A percentile compares a stretch with the other conserved stretches of the same genome.
Conservation (phyloP, 495 filamentous ascomycete genomes). For the Baudoinia panamericana region DNA sequence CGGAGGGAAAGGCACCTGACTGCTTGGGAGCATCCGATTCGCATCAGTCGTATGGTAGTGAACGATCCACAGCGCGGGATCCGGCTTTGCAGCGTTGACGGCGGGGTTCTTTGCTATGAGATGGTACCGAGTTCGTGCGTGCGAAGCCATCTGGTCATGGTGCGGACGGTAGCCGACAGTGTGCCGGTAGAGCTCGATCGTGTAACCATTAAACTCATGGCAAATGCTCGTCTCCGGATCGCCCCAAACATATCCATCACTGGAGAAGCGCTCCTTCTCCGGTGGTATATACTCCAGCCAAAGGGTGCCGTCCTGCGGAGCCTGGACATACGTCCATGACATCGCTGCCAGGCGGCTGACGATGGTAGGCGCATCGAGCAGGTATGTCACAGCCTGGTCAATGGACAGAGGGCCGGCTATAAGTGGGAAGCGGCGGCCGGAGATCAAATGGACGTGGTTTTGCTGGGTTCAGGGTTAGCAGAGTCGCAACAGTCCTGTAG, state of each 20-base stretch:
- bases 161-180: constrained; percentile 58
- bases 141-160: constrained; percentile 51
- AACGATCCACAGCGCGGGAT: constrained; percentile 83
- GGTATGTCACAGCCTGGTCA: constrained; percentile 59
- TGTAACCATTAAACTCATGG: constrained; percentile 51
- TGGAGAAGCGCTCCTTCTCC: constrained; percentile 49
- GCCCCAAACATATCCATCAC: constrained; percentile 85
- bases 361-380: constrained; percentile 66
- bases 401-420: constrained; percentile 52
- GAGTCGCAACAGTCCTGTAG: too few species aligned
- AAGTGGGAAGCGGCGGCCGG: constrained; percentile 56
- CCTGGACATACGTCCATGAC: constrained; percentile 81
- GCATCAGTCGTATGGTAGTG: constrained; percentile 72
- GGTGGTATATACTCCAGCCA: constrained; percentile 56
- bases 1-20: constrained; percentile 45
- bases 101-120: constrained; percentile 52
- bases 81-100: constrained; percentile 48
- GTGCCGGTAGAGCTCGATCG: constrained; percentile 72
- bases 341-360: constrained; percentile 63
- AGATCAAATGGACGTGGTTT: constrained; percentile 69
- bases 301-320: constrained; percentile 64
- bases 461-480: constrained; percentile 11
- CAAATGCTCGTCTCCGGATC: constrained; percentile 59
- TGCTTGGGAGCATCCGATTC: constrained; percentile 52
- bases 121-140: constrained; percentile 71